Conservation (phyloP, 768 basidiomycete species). For the Mycena filopes region DNA sequence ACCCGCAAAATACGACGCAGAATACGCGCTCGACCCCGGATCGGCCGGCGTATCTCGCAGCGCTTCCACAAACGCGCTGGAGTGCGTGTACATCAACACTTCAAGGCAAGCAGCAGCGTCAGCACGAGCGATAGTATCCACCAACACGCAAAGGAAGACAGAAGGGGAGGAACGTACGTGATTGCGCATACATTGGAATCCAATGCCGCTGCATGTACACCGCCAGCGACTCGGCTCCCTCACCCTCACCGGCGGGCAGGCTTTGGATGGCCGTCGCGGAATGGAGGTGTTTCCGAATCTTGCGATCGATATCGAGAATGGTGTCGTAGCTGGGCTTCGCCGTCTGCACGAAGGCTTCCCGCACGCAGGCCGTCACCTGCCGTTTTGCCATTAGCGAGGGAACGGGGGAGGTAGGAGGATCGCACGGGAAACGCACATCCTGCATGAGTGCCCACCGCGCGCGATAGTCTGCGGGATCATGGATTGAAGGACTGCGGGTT, state of each 20-base stretch:
- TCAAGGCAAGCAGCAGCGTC: background rate
- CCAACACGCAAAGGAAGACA: too few relatives aligned
- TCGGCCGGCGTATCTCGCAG: conserved; percentile 55
- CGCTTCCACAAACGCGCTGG: conserved; percentile 57
- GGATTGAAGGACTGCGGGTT: too few relatives aligned
- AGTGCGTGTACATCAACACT: conserved; percentile 58
- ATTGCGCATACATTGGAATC: conserved; percentile 42
- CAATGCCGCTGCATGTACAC: conserved; percentile 43
- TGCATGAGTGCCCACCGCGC: too few relatives aligned
- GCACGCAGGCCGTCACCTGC: conserved; percentile 44
- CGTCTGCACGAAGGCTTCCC: conserved; percentile 49
- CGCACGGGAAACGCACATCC: too few relatives aligned
- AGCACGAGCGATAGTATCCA: too few relatives aligned
- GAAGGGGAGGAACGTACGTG: conserved; percentile 34
- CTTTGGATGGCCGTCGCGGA: conserved; percentile 11
- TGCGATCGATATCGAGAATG: conserved; percentile 55
- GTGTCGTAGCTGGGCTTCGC: conserved; percentile 52
- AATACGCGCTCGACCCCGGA: conserved; percentile 56
- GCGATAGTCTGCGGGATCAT: conserved; percentile 11
- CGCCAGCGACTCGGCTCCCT: conserved; percentile 44
- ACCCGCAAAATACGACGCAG: conserved; percentile 59
- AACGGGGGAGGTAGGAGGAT: too few relatives aligned
- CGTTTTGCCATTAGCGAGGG: too few relatives aligned
- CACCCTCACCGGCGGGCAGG: conserved; percentile 43
- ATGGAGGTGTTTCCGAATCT: conserved; percentile 39